These are phyloP conservation scores for Phycomyces nitens DNA, from an alignment of 192 early-diverging fungal genomes.

Conservation along the genomic window DNA sequence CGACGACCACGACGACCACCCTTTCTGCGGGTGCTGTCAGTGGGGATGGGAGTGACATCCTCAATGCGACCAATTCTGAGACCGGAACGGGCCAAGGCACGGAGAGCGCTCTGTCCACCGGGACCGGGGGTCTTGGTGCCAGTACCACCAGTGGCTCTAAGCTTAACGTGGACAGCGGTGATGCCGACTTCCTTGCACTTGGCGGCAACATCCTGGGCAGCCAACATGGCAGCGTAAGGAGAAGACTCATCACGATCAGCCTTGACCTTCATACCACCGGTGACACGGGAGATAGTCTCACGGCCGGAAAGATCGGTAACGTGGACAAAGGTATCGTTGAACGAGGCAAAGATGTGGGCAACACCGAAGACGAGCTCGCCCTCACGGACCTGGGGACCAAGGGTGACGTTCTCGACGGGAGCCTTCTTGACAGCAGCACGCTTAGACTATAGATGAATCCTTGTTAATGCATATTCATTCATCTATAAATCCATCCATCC, in stretches of 20 bases:
- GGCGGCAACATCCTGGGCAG: slow-evolving; percentile 96
- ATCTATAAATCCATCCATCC: slow-evolving; percentile 12
- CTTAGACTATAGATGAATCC: slow-evolving; percentile 24
- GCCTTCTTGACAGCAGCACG: slow-evolving; percentile 57
- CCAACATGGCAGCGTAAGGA: slow-evolving; percentile 99
- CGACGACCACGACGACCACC: slow-evolving; percentile 99
- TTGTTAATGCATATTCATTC: slow-evolving; percentile 4
- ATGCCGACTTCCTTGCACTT: slow-evolving; percentile 99
- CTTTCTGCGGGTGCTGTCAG: slow-evolving; percentile 97
- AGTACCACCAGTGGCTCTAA: slow-evolving; percentile 99
- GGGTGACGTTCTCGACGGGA: slow-evolving; percentile 83
- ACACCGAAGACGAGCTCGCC: slow-evolving; percentile 99
- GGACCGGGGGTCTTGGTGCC: slow-evolving; percentile 97
- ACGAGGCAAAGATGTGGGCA: slow-evolving; percentile 98
- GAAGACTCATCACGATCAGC: slow-evolving; percentile 99
- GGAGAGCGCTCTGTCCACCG: slow-evolving; percentile 96
- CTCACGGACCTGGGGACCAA: slow-evolving; percentile 96
- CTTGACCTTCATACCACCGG: slow-evolving; percentile 99
- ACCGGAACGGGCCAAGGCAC: slow-evolving; percentile 97
- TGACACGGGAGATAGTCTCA: slow-evolving; percentile 98
- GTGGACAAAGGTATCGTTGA: slow-evolving; percentile 99
- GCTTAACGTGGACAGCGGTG: slow-evolving; percentile 99
- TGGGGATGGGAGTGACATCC: slow-evolving; percentile 98
- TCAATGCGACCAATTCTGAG: slow-evolving; percentile 99
- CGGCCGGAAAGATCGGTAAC: slow-evolving; percentile 99